Conservation (phyloP, 1,284 basidiomycete species). For the Waitea zeae region DNA sequence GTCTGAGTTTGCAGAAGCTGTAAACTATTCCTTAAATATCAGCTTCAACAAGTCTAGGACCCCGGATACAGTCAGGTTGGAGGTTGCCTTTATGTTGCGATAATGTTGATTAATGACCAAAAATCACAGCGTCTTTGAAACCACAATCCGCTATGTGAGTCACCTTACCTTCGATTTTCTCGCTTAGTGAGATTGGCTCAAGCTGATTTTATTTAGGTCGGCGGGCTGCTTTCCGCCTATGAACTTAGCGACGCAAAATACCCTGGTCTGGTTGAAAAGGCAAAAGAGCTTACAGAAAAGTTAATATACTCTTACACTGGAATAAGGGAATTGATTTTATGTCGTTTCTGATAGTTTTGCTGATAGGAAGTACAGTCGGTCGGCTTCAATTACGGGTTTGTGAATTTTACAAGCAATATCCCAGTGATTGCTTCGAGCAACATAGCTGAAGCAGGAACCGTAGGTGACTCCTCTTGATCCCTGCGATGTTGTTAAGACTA, state of each 20-base stretch:
- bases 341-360: too few species aligned
- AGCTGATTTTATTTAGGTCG: too few species aligned
- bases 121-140: constrained; percentile 60
- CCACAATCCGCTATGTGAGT: constrained; percentile 78
- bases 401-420: constrained; percentile 34
- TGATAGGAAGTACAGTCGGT: constrained; percentile 25
- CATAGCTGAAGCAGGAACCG: constrained; percentile 56
- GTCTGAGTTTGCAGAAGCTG: constrained; percentile 36
- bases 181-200: too few species aligned
- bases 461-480: constrained; percentile 14
- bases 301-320: constrained; percentile 36
- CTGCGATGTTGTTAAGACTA: neutral
- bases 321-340: too few species aligned
- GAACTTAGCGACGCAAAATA: constrained; percentile 55
- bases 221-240: constrained; percentile 60
- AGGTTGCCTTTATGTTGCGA: constrained; percentile 1
- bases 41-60: constrained; percentile 40
- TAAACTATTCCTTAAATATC: constrained; percentile 28
- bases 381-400: constrained; percentile 29
- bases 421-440: too few species aligned
- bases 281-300: constrained; percentile 56
- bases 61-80: constrained; percentile 34
- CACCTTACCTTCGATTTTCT: too few species aligned
- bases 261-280: constrained; percentile 37
- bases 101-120: neutral